Base-by-base conservation (phyloP, 495 filamentous ascomycete species). In the Lepraria neglecta region DNA sequence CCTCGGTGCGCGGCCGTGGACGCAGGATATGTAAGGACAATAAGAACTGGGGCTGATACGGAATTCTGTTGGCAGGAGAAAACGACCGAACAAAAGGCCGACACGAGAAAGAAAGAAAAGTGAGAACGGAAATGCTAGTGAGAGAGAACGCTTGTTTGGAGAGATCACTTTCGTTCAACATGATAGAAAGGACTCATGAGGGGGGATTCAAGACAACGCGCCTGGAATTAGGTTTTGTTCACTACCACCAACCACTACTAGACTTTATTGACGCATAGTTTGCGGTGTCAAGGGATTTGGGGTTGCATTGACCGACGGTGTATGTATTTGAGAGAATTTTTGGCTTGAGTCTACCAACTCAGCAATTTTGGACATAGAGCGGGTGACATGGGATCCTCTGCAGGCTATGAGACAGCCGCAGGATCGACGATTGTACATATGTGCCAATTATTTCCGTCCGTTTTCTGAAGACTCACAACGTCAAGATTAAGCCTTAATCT, bases 281-380 rank as follows among this genome's bases (percentile, higher is more conserved):
- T 51, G 46, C 58, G 58, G 27, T 44, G 35, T 9, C 17, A 28
- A 19, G 0, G 17, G n/a, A 12, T 2, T 40, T 52, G 2, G 12
- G n/a, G n/a, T 14, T n/a, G 58, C 46, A 60, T 60, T 44, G 46
- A 60, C 47, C 58, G 58, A 53, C 19, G 21, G 58, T 15, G 24
- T 52, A 11, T 19, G 4, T 17, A 17, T 35, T 54, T 24, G n/a
- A n/a, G n/a, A 4, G 10, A 19, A 10, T 21, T 5, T 17, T 30
- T 53, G 17, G 17, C 31, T 38, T 54, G 28, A 53, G 15, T 31
- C 51, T n/a, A 53, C 9, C 51, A 14, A 33, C 9, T 35, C 51
- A 12, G 51, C 31, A 38, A 54, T 24, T 11, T 35, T 19, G n/a
- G 30, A 35, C 9, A 38, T 54, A 38, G 31, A 3, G 31, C 31